Conservation (phyloP, 768 basidiomycete genomes). For the Chalciporus chontae region DNA sequence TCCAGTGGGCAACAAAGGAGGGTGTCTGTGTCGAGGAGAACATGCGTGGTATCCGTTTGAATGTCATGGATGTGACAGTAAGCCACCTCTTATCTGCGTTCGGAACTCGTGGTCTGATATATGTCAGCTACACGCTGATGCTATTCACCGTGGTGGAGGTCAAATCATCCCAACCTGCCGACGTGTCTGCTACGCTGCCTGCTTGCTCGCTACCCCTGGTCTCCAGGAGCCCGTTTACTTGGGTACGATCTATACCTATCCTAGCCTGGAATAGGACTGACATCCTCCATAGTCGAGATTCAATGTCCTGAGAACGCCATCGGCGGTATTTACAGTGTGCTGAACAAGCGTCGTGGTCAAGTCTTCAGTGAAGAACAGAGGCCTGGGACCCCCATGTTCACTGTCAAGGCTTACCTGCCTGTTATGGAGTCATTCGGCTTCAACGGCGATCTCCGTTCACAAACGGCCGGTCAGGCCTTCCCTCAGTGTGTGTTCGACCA, state of each 20-base stretch:
- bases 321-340: constrained; percentile 90
- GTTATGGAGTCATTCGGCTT: constrained; percentile 94
- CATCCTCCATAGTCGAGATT: constrained; percentile 70
- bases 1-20: constrained; percentile 99
- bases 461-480: constrained; percentile 97
- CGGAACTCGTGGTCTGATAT: neutral
- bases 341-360: constrained; percentile 98
- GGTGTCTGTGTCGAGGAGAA: constrained; percentile 96
- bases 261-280: constrained; percentile 10
- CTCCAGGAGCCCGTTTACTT: constrained; percentile 97
- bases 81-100: constrained; percentile 21
- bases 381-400: constrained; percentile 98
- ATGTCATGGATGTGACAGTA: constrained; percentile 94
- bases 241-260: constrained; percentile 40
- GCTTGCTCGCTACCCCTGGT: constrained; percentile 84
- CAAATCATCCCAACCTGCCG: constrained; percentile 97
- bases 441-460: constrained; percentile 91
- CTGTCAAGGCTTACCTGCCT: constrained; percentile 94
- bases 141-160: constrained; percentile 99
- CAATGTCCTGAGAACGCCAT: constrained; percentile 97
- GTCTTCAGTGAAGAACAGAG: constrained; percentile 98
- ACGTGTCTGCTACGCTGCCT: constrained; percentile 94
- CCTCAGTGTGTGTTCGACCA: constrained; percentile 94
- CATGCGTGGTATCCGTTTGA: constrained; percentile 97
- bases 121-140: constrained; percentile 88